These are phyloP conservation scores for Stenocarpella maydis DNA, from an alignment of 2,329 filamentous ascomycete species.

Conservation along the genomic window DNA sequence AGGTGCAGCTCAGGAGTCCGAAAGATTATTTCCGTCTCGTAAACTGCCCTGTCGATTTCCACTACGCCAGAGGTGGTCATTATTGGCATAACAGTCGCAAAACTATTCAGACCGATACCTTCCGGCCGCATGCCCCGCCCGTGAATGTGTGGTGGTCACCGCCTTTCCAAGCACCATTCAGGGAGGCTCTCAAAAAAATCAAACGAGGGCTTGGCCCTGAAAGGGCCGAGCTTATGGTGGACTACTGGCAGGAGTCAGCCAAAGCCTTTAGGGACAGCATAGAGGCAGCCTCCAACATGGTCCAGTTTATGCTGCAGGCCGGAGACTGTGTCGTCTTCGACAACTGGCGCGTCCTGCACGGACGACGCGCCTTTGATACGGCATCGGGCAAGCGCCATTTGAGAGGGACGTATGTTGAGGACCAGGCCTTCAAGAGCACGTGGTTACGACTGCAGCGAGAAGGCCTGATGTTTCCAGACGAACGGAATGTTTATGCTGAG, in stretches of 20 bases:
- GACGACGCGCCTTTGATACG: constrained; percentile 77
- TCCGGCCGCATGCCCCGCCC: background rate
- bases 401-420: constrained; percentile 82
- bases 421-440: constrained; percentile 44
- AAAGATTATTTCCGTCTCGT: constrained; percentile 49
- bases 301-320: constrained; percentile 76
- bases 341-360: constrained; percentile 84
- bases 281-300: constrained; percentile 65
- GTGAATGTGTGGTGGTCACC: constrained; percentile 2
- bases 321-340: constrained; percentile 93
- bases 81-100: constrained; percentile 66
- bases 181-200: constrained; percentile 35
- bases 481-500: rapidly evolving
- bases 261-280: constrained; percentile 65
- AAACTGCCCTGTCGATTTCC: constrained; percentile 59
- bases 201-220: no score
- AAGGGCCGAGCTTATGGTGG: background rate
- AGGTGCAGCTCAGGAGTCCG: constrained; percentile 43
- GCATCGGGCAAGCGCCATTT: constrained; percentile 78
- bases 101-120: constrained; percentile 53
- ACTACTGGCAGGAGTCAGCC: constrained; percentile 58
- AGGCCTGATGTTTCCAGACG: background rate
- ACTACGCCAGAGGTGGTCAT: constrained; percentile 70
- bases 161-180: constrained; percentile 33
- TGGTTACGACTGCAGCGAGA: background rate